phyloP scores from a whole-genome alignment of 345 rosid genomes.

The Eucalyptus regnans region DNA sequence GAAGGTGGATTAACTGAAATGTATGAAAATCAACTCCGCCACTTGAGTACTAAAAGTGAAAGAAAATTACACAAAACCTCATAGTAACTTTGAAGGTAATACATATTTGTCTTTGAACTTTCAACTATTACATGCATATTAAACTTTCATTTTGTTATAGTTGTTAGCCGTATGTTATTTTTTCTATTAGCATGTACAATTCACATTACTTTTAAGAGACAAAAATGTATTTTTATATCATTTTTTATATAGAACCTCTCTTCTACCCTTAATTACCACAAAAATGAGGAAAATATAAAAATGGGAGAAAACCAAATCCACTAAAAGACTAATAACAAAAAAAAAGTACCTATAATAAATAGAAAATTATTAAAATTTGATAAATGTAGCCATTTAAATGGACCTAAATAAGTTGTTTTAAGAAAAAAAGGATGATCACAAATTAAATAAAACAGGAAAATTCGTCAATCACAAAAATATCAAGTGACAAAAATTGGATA shows the following conservation, averaged over 20 bases:
- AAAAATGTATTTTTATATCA: neutral
- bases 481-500: neutral
- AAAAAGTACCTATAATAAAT: neutral
- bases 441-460: neutral
- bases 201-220: neutral
- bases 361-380: neutral
- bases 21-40: neutral
- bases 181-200: neutral
- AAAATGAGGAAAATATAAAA: neutral
- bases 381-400: neutral
- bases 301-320: neutral
- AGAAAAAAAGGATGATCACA: neutral
- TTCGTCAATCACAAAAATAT: neutral
- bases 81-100: no score
- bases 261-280: neutral
- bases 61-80: no score
- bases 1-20: rapidly evolving
- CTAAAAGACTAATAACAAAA: neutral
- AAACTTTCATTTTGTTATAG: neutral
- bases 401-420: neutral
- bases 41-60: neutral
- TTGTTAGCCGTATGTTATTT: neutral
- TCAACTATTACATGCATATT: neutral
- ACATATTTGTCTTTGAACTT: neutral
- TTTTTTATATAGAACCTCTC: neutral